phyloP scores from a whole-genome alignment of 2,329 filamentous ascomycete species.

The Xylariaceae sp. region DNA sequence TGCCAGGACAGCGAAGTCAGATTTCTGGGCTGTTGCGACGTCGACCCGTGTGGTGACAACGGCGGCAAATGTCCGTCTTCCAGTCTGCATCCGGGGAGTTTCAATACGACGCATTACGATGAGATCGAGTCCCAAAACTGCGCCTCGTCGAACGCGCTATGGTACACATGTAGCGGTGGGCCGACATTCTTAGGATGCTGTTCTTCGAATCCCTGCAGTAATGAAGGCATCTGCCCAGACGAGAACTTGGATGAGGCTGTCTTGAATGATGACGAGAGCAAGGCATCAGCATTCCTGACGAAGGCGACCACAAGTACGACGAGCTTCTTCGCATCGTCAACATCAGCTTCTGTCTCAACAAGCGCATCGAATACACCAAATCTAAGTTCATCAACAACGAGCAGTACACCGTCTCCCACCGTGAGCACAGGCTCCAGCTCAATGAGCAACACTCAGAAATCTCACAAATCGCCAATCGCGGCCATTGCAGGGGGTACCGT shows the following conservation, averaged over 20 bases:
- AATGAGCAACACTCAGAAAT: neutral
- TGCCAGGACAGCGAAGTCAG: conserved; percentile 15
- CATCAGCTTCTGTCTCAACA: neutral
- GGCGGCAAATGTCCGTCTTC: conserved; percentile 9
- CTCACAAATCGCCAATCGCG: neutral
- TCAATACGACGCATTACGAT: conserved; percentile 10
- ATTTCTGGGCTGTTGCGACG: conserved; percentile 25
- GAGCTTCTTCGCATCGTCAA: neutral
- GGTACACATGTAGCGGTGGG: conserved; percentile 22
- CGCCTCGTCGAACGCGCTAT: conserved; percentile 1
- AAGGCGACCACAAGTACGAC: neutral
- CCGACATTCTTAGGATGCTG: conserved; percentile 27
- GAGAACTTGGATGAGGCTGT: conserved; percentile 10
- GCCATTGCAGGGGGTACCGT: conserved; percentile 16
- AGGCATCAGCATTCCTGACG: conserved; percentile 13
- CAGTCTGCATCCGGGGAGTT: conserved; percentile 11
- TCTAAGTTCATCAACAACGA: neutral
- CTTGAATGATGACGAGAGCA: conserved; percentile 8
- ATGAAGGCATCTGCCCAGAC: conserved; percentile 7
- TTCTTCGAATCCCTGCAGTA: conserved; percentile 17
- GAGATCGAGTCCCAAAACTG: conserved; percentile 17
- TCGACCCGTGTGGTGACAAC: conserved; percentile 18
- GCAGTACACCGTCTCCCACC: neutral
- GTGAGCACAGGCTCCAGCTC: neutral
- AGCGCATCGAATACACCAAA: neutral